Conservation (phyloP, 164 flowering plant species). For the Taxillus chinensis region DNA sequence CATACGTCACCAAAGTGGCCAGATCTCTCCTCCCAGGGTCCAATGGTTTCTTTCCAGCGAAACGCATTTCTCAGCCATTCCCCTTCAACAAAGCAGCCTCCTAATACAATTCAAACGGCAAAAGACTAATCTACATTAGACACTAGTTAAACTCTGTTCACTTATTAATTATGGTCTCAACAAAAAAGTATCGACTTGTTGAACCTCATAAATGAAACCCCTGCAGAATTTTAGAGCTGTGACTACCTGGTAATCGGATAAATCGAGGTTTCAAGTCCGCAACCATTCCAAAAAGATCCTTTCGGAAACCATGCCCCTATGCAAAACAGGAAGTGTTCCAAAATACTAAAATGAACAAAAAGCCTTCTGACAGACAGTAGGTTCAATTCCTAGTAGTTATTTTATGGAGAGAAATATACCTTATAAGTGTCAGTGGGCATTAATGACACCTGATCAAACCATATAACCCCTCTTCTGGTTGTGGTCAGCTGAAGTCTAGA, state of each 20-base stretch:
- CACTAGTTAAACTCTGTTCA: too few relatives aligned
- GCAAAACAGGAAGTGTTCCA: not conserved
- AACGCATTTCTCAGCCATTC: conserved; percentile 86
- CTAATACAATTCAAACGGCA: conserved; percentile 20
- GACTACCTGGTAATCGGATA: conserved; percentile 84
- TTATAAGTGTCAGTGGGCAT: conserved; percentile 84
- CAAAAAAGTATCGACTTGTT: too few relatives aligned
- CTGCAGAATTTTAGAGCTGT: too few relatives aligned
- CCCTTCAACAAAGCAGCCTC: conserved; percentile 95
- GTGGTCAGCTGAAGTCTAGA: conserved; percentile 78
- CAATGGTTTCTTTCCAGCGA: conserved; percentile 83
- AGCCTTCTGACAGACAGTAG: too few relatives aligned
- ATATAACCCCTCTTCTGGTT: conserved; percentile 56
- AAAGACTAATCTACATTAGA: not conserved
- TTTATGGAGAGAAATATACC: conserved; percentile 21
- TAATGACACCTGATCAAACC: conserved; percentile 91
- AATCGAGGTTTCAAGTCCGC: conserved; percentile 61
- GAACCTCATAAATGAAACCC: too few relatives aligned
- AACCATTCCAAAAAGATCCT: conserved; percentile 59
- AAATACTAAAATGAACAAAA: too few relatives aligned
- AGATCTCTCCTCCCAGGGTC: conserved; percentile 95
- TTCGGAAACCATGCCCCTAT: conserved; percentile 87
- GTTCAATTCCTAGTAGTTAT: not conserved
- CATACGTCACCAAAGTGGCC: conserved; percentile 96
- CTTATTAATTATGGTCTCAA: too few relatives aligned